Evolutionary conservation across 192 early-diverging fungal species (phyloP), one percentile per base, ranked within the genome.

Genomic region (Backusella tuberculispora): DNA sequence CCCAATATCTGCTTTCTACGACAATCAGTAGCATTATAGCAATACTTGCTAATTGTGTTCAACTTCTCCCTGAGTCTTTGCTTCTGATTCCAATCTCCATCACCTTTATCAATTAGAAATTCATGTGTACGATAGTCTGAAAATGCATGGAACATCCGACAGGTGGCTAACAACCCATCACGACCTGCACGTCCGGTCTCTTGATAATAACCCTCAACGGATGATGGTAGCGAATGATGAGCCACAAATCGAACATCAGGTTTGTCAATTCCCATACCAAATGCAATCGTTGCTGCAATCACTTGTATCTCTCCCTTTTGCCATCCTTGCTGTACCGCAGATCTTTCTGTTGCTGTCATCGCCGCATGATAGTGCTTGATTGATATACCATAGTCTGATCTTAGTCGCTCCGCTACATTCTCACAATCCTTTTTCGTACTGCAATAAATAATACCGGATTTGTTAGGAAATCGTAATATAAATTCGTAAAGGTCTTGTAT

Each of bases 261-360:
- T 83, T 99, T 98, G 84, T 99, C 96, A 56, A 98, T 97, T 9
- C 97, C 97, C 96, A 99, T 97, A 9, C 98, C 97, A 85, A 99
- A 99, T 0, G 98, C 98, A 24, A 98, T 87, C 0, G 98, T 99
- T 0, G 97, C 98, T 1, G 97, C 94, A 79, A 99, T 96, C 40
- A 99, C 88, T 56, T 93, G 83, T 1, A 92, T 72, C 19, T 82
- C 73, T 45, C 92, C 92, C 8, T 66, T 75, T 70, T 92, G 94
- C 98, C 98, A 99, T 26, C 87, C 88, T 63, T 88, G 77, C 81
- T 99, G 98, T 17, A 95, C 88, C 2, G 84, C 78, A 26, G 82
- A 66, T 12, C 95, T 86, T 48, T 98, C 95, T 53, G 88, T 87
- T 73, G 93, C 89, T 40, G 91, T 88, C 65, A 99, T 74, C 1